phyloP scores from a whole-genome alignment of 2,329 filamentous ascomycete genomes.

The Colletotrichum tanaceti region DNA sequence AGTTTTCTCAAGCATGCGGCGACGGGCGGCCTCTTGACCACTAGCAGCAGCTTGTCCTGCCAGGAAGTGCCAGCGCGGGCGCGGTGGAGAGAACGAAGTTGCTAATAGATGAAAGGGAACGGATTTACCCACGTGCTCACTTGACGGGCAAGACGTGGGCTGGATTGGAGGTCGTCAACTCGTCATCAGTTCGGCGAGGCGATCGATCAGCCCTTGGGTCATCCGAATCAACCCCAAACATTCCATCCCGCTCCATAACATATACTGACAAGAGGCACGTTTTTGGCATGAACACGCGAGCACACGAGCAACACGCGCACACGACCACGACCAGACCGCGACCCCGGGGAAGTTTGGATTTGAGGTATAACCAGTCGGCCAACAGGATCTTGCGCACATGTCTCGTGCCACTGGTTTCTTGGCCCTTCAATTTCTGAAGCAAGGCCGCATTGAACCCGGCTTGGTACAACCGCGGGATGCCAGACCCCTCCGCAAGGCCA shows the following conservation, averaged over 20 bases:
- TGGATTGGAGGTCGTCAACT: conserved; percentile 5
- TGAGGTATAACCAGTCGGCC: conserved; percentile 4
- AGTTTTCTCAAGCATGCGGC: background rate
- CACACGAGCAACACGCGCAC: background rate
- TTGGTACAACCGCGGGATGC: background rate
- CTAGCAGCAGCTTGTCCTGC: background rate
- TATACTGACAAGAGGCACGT: conserved; percentile 17
- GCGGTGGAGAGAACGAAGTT: background rate
- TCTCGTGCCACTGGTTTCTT: conserved; percentile 33
- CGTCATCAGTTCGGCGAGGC: conserved; percentile 19
- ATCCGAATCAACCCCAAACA: background rate
- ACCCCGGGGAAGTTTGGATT: background rate
- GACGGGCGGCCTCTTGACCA: background rate
- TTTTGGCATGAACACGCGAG: background rate
- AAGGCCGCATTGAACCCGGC: conserved; percentile 14
- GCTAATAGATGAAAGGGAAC: background rate
- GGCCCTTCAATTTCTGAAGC: background rate
- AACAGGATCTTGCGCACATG: conserved; percentile 35
- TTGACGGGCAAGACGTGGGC: conserved; percentile 14
- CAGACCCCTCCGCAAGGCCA: background rate
- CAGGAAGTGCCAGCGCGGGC: background rate
- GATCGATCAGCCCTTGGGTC: conserved; percentile 1
- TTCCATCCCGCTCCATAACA: conserved; percentile 3
- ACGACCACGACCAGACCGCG: background rate
- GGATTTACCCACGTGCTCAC: conserved; percentile 34